These are phyloP conservation scores for Cucurbita maxima DNA, from an alignment of 306 rosid species.

Conservation along the genomic window DNA sequence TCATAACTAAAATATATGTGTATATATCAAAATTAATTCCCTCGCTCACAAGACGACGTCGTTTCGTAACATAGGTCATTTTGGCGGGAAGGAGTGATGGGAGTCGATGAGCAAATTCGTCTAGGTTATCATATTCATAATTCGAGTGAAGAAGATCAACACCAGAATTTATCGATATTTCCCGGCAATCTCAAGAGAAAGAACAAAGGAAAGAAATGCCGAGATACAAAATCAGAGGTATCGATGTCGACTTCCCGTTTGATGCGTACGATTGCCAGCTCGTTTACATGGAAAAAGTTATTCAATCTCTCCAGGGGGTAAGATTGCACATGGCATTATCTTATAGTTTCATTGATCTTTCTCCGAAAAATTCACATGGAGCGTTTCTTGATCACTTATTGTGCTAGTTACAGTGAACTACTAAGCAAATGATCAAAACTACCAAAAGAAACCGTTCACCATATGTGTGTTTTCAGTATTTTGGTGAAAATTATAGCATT, in stretches of 20 bases:
- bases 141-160: neutral
- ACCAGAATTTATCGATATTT: neutral
- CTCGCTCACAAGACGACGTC: neutral
- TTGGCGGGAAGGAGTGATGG: constrained; percentile 44
- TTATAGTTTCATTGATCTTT: neutral
- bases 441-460: neutral
- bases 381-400: neutral
- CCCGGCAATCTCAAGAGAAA: neutral
- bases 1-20: too few species aligned
- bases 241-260: constrained; percentile 72
- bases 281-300: constrained; percentile 89
- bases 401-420: neutral
- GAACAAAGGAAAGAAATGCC: constrained; percentile 38
- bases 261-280: constrained; percentile 89
- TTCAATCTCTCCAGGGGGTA: constrained; percentile 79
- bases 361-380: neutral
- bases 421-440: neutral
- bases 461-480: neutral
- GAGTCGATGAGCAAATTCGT: neutral
- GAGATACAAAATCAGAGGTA: constrained; percentile 57
- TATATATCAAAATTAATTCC: neutral
- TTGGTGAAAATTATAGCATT: neutral
- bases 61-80: neutral
- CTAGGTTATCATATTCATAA: constrained; percentile 27
- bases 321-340: neutral